Base-by-base conservation (phyloP, 2,329 filamentous ascomycete species). In the Dactylellina cionopaga region DNA sequence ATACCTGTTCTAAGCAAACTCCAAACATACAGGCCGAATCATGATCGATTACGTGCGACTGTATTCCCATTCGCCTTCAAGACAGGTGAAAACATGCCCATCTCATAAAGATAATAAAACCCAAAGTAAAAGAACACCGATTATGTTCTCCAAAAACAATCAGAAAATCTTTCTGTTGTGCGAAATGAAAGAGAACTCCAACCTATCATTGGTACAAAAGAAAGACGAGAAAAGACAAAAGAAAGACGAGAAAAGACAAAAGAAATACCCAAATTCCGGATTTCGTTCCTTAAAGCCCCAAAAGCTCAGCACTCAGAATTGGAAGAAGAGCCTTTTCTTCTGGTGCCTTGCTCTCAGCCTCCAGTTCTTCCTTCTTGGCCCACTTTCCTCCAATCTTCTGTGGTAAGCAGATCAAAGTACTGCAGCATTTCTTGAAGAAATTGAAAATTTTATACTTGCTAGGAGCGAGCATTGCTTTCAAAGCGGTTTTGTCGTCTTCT, bases 291-390 rank as follows among this genome's bases (percentile, higher is more conserved):
- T 39, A 60, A 37, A 63, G 35, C 47, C 39, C 39, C 47, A 55
- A 33, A 5, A 39, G 11, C 15, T 41, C 31, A 9, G 25, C 27
- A 22, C 25, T 51, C 17, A 59, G 43, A 31, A 51, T 27, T n/a
- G 65, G 35, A 24, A 37, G 35, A 2, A 54, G 15, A n/a, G 41
- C 35, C 25, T 43, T 58, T 47, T 41, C 35, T 25, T 43, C 51
- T 10, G 51, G 27, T 5, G 33, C 19, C n/a, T 1, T 19, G n/a
- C n/a, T n/a, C 10, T 71, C 49, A 5, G 56, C 49, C 39, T 55
- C 56, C 2, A 63, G 31, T 15, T 72, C 68, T 13, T 58, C 15
- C 29, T 72, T 72, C 59, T 65, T 64, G 17, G 47, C 37, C 39
- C 33, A 59, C 1, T 25, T 29, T 11, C 35, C 51, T 6, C 47